Evolutionary conservation across 2,329 filamentous ascomycete genomes (phyloP).

Genomic region (Pestalotiopsis sp.): DNA sequence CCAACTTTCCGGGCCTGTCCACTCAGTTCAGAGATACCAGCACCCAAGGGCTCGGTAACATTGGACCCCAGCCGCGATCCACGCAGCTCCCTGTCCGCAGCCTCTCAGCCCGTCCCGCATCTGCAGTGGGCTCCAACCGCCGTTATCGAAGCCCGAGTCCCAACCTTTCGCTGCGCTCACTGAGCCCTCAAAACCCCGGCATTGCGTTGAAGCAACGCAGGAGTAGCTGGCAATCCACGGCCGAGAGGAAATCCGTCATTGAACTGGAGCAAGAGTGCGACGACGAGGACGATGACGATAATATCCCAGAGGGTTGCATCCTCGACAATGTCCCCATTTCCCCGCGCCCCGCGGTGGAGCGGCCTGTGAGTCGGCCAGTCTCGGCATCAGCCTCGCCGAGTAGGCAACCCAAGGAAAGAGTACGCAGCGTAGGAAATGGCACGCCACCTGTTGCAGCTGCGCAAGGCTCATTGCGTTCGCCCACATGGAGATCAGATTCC

Average conservation of each 20-base stretch:
- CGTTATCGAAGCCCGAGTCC: constrained; percentile 57
- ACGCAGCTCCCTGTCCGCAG: constrained; percentile 33
- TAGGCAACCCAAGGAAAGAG: constrained; percentile 50
- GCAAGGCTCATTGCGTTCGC: constrained; percentile 62
- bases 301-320: constrained; percentile 77
- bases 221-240: constrained; percentile 73
- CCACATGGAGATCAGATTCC: constrained; percentile 52
- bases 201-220: constrained; percentile 46
- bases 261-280: constrained; percentile 78
- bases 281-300: constrained; percentile 67
- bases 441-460: constrained; percentile 62
- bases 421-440: constrained; percentile 64
- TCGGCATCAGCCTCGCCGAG: constrained; percentile 60
- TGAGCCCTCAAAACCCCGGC: constrained; percentile 46
- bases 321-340: constrained; percentile 84
- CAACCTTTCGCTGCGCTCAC: constrained; percentile 37
- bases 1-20: constrained; percentile 47
- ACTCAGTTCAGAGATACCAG: constrained; percentile 49
- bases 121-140: constrained; percentile 39
- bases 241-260: constrained; percentile 66
- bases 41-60: constrained; percentile 37
- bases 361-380: constrained; percentile 53
- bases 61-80: constrained; percentile 30
- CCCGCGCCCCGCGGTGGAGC: constrained; percentile 63
- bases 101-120: constrained; percentile 41